phyloP scores from a whole-genome alignment of 1,284 basidiomycete genomes.

The Puccinia coronata region DNA sequence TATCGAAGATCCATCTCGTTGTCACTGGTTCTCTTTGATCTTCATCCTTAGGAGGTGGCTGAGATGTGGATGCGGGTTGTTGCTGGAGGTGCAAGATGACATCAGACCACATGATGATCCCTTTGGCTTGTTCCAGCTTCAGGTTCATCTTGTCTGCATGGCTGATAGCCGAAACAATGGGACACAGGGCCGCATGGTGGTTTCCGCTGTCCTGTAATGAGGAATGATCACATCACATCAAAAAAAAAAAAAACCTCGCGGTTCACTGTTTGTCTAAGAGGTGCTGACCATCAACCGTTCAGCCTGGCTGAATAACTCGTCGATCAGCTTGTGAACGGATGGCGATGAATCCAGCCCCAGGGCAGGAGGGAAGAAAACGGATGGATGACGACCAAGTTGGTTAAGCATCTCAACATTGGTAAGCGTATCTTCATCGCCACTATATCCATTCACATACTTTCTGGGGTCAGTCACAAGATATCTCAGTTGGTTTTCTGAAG shows the following conservation, averaged over 20 bases:
- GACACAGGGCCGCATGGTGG: constrained; percentile 27
- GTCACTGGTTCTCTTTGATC: background rate
- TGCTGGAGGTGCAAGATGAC: constrained; percentile 23
- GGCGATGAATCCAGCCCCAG: constrained; percentile 1
- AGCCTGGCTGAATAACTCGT: constrained; percentile 19
- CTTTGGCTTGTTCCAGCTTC: constrained; percentile 32
- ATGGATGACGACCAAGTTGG: background rate
- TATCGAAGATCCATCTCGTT: constrained; percentile 8
- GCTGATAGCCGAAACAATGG: constrained; percentile 28
- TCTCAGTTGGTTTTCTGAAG: too few relatives aligned
- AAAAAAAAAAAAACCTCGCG: background rate
- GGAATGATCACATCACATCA: background rate
- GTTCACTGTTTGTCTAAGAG: background rate
- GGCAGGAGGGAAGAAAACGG: constrained; percentile 1
- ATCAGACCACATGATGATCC: constrained; percentile 33
- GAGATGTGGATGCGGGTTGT: background rate
- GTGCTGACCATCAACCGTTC: constrained; percentile 28
- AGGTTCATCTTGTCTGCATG: constrained; percentile 37
- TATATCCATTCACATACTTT: background rate
- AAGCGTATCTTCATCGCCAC: constrained; percentile 7
- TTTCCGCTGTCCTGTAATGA: constrained; percentile 11
- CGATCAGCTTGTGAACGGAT: constrained; percentile 24
- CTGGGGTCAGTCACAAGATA: background rate
- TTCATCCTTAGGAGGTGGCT: background rate
- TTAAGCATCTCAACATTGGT: constrained; percentile 7